Evolutionary conservation across 2,329 filamentous ascomycete species (phyloP), one percentile per base, ranked within the genome.

Genomic region (Fonsecaea multimorphosa): DNA sequence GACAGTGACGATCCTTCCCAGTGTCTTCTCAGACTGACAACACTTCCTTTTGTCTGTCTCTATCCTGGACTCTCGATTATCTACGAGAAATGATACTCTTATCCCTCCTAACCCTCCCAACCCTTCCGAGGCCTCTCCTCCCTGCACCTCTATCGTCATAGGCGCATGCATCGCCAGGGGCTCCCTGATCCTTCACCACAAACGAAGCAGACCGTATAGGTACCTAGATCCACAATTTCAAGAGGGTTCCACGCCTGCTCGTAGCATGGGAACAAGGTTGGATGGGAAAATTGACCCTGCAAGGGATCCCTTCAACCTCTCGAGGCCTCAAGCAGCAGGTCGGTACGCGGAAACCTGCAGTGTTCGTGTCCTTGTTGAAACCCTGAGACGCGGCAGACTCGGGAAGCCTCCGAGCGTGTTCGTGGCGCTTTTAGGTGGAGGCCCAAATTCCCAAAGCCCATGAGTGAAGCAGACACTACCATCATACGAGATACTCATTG

Each of bases 371-470:
- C 44, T 27, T 49, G 31, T 24, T 60, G 44, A 40, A 34, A 32
- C 58, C 24, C n/a, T 46, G 40, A 36, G 31, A 27, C 44, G n/a
- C 32, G 40, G 38, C 19, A 24, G 58, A 52, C 58, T 60, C 58
- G 58, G 58, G 22, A 22, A 53, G 22, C n/a, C 58, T 36, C 58
- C 58, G 58, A 22, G 51, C 46, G 46, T 32, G 40, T n/a, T 32
- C n/a, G 58, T 53, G 58, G 58, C 58, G 44, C 32, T 32, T 40
- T 46, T 38, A 34, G 36, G 19, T 6, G 22, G 36, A 38, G 11
- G 54, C 19, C 44, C 44, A 49, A 49, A 49, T 49, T 19, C 19
- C 44, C 24, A 49, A 24, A 49, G 44, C 19, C 11, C 19, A 49
- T 11, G 44, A 24, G 44, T 24, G 44, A 49, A 49, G 44, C 44